Base-by-base conservation (phyloP, 2,329 filamentous ascomycete species). In the Claviceps sp. region DNA sequence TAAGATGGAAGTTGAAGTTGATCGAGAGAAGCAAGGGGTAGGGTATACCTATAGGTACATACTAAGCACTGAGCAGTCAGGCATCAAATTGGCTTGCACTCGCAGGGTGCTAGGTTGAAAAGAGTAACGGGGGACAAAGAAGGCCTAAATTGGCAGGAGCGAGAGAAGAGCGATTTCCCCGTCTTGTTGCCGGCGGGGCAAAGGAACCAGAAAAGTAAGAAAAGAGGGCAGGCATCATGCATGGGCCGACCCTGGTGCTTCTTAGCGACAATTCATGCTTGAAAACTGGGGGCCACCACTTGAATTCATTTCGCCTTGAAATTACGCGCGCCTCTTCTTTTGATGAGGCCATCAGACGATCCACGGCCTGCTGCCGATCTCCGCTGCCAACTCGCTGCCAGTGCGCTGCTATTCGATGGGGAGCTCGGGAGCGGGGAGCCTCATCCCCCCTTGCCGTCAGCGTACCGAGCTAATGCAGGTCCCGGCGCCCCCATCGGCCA, bases 401-500 rank as follows among this genome's bases (percentile, higher is more conserved):
- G 30, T 34, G 30, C 26, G 44, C 42, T 24, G 48, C 52, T 48
- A 53, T 47, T 53, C 34, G 44, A 39, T 19, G 51, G 38, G 22
- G 38, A 47, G 44, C 43, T 39, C 26, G 26, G 38, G 19, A 34
- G 30, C 30, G 30, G 30, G 30, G 30, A 34, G 30, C 10, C 30
- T 11, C 10, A 34, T 11, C 10, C 39, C 43, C 48, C 42, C 30
- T 7, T 47, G 30, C 26, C 30, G n/a, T 26, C 26, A 34, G 11
- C 22, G n/a, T 8, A 42, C 22, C 37, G 17, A 24, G 37, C 40
- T 47, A 39, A 54, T 39, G 52, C 52, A 54, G 52, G 52, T 58
- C 58, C 58, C 58, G 40, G 42, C 51, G n/a, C 39, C 42, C 17
- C 30, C 41, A 37, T 34, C 17, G 34, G 24, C 55, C 55, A 58